phyloP scores from a whole-genome alignment of 2,329 filamentous ascomycete species.

The Eutypa lata region DNA sequence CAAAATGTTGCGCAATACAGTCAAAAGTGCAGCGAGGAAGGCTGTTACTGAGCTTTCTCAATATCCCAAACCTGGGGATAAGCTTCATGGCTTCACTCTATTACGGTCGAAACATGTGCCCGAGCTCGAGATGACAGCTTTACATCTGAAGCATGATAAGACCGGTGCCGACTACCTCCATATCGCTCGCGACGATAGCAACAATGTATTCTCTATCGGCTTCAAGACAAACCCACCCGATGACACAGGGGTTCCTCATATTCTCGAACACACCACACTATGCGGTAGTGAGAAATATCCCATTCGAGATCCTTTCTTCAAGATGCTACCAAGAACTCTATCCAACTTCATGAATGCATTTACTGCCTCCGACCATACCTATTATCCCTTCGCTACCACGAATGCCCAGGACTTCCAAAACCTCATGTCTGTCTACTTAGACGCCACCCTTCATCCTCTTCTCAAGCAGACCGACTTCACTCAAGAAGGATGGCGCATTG shows the following conservation, averaged over 20 bases:
- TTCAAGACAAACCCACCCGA: conserved; percentile 99
- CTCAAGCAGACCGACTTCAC: conserved; percentile 89
- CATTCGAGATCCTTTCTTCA: conserved; percentile 99
- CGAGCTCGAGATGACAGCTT: conserved; percentile 86
- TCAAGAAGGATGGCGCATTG: conserved; percentile 95
- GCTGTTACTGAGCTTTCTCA: conserved; percentile 74
- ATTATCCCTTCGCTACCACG: conserved; percentile 96
- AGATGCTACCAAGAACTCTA: conserved; percentile 97
- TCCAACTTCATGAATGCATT: conserved; percentile 99
- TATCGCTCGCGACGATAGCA: conserved; percentile 89
- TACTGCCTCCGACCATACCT: conserved; percentile 93
- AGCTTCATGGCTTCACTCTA: conserved; percentile 90
- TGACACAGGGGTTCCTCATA: conserved; percentile 93
- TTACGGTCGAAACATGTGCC: conserved; percentile 87
- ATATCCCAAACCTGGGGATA: conserved; percentile 76
- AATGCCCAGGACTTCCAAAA: conserved; percentile 95
- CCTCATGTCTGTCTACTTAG: conserved; percentile 92
- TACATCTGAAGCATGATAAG: conserved; percentile 89
- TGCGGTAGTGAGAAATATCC: conserved; percentile 97
- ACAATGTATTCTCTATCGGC: conserved; percentile 99
- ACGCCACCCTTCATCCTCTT: conserved; percentile 86
- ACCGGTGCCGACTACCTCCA: conserved; percentile 96
- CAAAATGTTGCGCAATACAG: conserved; percentile 50
- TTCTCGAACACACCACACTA: conserved; percentile 93
- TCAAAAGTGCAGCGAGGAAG: conserved; percentile 47